Evolutionary conservation across 345 rosid genomes (phyloP), one percentile per base, ranked within the genome.

Genomic region (Clausena lansium): DNA sequence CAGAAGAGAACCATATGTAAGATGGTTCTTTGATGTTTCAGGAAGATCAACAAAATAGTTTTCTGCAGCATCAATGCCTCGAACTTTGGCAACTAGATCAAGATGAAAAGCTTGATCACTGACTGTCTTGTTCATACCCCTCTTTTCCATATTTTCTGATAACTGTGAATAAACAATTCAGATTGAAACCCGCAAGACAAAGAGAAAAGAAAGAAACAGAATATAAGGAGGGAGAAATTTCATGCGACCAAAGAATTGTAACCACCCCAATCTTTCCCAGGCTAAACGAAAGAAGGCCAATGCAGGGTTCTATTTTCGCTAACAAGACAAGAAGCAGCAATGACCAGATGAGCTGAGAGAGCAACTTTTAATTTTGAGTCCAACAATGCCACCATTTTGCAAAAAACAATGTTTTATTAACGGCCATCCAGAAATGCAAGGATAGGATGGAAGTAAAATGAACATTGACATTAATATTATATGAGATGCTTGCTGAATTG

Each of bases 71-170:
- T 86, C 72, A 74, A 92, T 87, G 45, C 98, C 99, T 27, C 82
- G 85, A 77, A 90, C 83, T 87, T 96, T 94, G 47, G 98, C 97
- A 76, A 92, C 84, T 69, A 96, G 88, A 85, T 96, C 98, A 15
- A 96, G 94, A 94, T 96, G 99, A 41, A 96, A 90, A 50, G 98
- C 98, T 84, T 94, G 95, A 87, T 96, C 99, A 73, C 97, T 91
- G 47, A 88, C 92, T 2, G 98, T 96, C 89, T 91, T 94, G 86
- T 92, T 91, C 95, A 92, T 90, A 50, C 98, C 95, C 83, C 92
- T 87, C 63, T 77, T 70, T n/a, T 75, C 84, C 98, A 92, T 91
- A 36, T 82, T 82, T 80, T 96, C 95, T 47, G 99, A 96, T 24
- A 96, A 88, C 98, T 96, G 85, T 24, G 73, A 76, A 77, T 36